phyloP scores from a whole-genome alignment of 2,329 filamentous ascomycete species.

The Aspergillus pseudotamarii region DNA sequence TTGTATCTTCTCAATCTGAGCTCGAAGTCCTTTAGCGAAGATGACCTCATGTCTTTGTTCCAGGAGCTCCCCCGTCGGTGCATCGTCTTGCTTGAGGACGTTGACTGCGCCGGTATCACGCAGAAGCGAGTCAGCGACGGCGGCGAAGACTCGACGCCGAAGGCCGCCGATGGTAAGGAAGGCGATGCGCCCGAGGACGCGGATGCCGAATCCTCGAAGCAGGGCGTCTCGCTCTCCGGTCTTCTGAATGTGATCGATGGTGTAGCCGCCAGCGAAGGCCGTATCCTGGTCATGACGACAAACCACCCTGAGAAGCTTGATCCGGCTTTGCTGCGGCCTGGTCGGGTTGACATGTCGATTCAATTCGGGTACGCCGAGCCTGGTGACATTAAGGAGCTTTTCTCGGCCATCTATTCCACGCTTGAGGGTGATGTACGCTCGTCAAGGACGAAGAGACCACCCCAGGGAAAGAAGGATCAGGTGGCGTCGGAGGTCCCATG shows the following conservation, averaged over 20 bases:
- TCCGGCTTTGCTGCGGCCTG: constrained; percentile 65
- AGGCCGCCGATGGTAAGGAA: constrained; percentile 17
- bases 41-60: constrained; percentile 66
- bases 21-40: constrained; percentile 64
- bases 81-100: constrained; percentile 74
- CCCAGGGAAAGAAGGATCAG: background rate
- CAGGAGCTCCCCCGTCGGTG: constrained; percentile 68
- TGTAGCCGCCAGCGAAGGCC: constrained; percentile 68
- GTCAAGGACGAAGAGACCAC: background rate
- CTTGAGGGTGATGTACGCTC: constrained; percentile 32
- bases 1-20: constrained; percentile 74
- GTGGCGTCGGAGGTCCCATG: constrained; percentile 2
- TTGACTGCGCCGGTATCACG: constrained; percentile 72
- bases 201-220: constrained; percentile 18
- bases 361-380: constrained; percentile 52
- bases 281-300: constrained; percentile 74
- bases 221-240: constrained; percentile 65
- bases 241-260: constrained; percentile 72
- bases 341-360: constrained; percentile 67
- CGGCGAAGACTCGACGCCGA: constrained; percentile 21
- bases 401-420: constrained; percentile 41
- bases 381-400: constrained; percentile 42
- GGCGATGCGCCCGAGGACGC: constrained; percentile 18
- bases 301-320: constrained; percentile 69
- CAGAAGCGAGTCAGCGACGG: constrained; percentile 52